Conservation (phyloP, 2,329 filamentous ascomycete genomes). For the Phaeosphaeriaceae sp. region DNA sequence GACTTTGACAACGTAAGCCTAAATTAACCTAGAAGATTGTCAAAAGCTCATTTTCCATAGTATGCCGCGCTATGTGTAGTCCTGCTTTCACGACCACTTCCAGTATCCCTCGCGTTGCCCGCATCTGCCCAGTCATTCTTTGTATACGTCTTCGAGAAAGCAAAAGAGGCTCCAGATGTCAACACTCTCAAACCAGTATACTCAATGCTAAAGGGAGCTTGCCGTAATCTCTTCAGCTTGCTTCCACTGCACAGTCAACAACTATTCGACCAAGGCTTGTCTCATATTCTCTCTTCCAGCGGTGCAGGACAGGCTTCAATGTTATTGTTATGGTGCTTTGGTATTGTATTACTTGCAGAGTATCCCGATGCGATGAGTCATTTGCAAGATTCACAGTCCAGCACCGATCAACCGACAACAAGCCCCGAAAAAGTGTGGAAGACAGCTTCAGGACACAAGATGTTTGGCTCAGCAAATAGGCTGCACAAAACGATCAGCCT, state of each 20-base stretch:
- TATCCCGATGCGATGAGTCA: conserved; percentile 16
- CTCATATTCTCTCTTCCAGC: conserved; percentile 34
- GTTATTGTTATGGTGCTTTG: conserved; percentile 42
- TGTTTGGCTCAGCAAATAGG: conserved; percentile 35
- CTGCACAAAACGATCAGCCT: conserved; percentile 40
- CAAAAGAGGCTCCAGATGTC: conserved; percentile 28
- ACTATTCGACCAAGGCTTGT: conserved; percentile 36
- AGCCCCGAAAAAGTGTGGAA: conserved; percentile 29
- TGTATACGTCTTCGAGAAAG: conserved; percentile 38
- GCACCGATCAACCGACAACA: conserved; percentile 8
- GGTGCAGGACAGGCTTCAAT: conserved; percentile 31
- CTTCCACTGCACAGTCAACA: conserved; percentile 28
- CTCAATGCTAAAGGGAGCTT: conserved; percentile 46
- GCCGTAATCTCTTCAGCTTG: conserved; percentile 33
- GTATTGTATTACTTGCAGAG: conserved; percentile 38
- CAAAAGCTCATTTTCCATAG: conserved; percentile 20
- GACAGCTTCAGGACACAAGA: conserved; percentile 38
- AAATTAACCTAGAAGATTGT: neutral
- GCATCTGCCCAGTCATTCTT: conserved; percentile 44
- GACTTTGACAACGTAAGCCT: conserved; percentile 40
- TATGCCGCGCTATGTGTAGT: conserved; percentile 38
- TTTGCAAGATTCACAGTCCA: neutral
- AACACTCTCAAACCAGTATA: conserved; percentile 37
- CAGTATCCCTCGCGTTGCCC: conserved; percentile 37
- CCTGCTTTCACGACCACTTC: conserved; percentile 42